Percentiles rank a stretch among this genome's conserved stretches.
These are phyloP conservation scores for Cornus controversa DNA, from an alignment of 148 eudicot species.

Conservation along the genomic window DNA sequence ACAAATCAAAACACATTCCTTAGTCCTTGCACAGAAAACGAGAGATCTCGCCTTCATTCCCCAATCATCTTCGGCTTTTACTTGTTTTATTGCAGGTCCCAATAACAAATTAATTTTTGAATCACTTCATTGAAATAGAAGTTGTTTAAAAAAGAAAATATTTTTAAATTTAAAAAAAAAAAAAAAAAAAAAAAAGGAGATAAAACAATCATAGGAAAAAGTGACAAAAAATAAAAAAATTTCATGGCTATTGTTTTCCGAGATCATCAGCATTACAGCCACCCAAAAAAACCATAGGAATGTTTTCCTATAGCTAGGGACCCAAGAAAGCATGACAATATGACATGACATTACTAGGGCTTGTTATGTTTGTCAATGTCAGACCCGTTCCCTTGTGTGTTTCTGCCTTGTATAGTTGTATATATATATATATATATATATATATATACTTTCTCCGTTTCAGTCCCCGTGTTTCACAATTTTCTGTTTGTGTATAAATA, in stretches of 20 bases:
- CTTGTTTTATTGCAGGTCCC: slow-evolving; percentile 15
- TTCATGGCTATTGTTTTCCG: too few relatives aligned
- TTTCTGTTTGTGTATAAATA: too few relatives aligned
- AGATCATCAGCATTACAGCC: too few relatives aligned
- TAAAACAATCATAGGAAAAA: background rate
- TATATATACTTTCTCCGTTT: too few relatives aligned
- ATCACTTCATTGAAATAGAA: background rate
- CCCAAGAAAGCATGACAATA: slow-evolving; percentile 6
- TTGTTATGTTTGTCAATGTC: slow-evolving; percentile 13
- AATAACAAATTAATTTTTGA: background rate
- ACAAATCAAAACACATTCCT: slow-evolving; percentile 18
- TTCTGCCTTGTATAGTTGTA: too few relatives aligned
- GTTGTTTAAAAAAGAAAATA: background rate
- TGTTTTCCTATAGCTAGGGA: slow-evolving; percentile 15
- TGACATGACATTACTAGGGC: slow-evolving; percentile 12
- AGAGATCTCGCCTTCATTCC: slow-evolving; percentile 71
- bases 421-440: too few relatives aligned
- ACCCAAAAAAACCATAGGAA: slow-evolving; percentile 3
- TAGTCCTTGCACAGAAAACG: slow-evolving; percentile 38
- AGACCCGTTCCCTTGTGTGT: too few relatives aligned
- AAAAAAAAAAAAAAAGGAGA: background rate
- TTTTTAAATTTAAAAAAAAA: background rate
- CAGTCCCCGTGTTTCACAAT: too few relatives aligned
- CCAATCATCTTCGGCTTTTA: slow-evolving; percentile 53
- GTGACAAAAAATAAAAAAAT: too few relatives aligned